Evolutionary conservation across 371 early-diverging fungal species (phyloP).

Genomic region (Lichtheimia hyalospora): DNA sequence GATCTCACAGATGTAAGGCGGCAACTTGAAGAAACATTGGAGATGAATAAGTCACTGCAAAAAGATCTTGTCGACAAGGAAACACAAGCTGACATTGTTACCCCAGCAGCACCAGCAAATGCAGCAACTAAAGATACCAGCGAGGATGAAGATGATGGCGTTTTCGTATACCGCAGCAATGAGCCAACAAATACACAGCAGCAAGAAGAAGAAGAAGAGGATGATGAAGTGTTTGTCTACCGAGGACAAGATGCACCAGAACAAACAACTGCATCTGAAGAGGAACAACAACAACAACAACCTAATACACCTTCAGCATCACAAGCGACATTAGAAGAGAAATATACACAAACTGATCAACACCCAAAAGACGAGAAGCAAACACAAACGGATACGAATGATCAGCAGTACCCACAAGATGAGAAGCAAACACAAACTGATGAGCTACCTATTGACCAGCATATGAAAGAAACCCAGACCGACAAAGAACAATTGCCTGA

Average conservation of each 20-base stretch:
- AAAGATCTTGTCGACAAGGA: constrained; percentile 12
- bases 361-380: too few relatives aligned
- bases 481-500: too few relatives aligned
- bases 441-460: too few relatives aligned
- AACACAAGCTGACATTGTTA: constrained; percentile 17
- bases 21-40: constrained; percentile 2
- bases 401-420: too few relatives aligned
- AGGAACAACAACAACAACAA: constrained; percentile 3
- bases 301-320: not conserved
- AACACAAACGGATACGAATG: too few relatives aligned
- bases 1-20: not conserved
- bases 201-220: constrained; percentile 28
- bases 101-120: not conserved
- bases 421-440: too few relatives aligned
- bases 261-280: not conserved
- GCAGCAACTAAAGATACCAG: constrained; percentile 13
- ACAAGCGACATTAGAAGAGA: not conserved
- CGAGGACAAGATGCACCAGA: constrained; percentile 35
- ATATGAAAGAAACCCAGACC: too few relatives aligned
- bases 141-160: constrained; percentile 31
- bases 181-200: not conserved
- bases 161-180: constrained; percentile 38
- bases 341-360: too few relatives aligned
- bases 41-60: not conserved
- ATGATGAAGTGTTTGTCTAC: constrained; percentile 43